These are phyloP conservation scores for Plasmodium gallinaceum DNA, from an alignment of 169 alveolate genomes.

Conservation along the genomic window DNA sequence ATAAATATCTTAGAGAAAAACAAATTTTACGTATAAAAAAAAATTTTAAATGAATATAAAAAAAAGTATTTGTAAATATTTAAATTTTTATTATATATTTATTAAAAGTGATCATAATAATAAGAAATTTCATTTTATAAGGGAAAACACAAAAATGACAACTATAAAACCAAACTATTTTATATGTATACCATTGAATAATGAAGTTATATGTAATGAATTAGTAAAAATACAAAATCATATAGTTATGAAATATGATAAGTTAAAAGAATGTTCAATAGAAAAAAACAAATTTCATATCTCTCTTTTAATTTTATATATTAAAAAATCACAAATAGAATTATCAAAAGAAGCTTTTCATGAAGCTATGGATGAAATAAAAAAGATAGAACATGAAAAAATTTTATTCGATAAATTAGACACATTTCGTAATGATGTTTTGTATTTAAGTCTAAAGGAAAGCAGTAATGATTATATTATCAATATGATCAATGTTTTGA, in stretches of 20 bases:
- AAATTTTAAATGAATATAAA: constrained; percentile 5
- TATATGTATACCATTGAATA: constrained; percentile 45
- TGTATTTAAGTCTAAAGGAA: constrained; percentile 44
- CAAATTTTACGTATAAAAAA: not conserved
- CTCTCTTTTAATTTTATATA: constrained; percentile 53
- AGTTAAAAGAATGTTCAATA: constrained; percentile 47
- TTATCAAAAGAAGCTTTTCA: constrained; percentile 51
- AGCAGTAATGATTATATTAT: constrained; percentile 24
- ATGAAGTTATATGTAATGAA: constrained; percentile 24
- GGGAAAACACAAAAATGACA: constrained; percentile 27
- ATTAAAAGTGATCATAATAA: constrained; percentile 2
- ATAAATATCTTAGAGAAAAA: too few relatives aligned
- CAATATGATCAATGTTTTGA: constrained; percentile 1
- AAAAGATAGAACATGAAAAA: constrained; percentile 21
- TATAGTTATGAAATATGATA: constrained; percentile 31
- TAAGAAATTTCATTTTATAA: not conserved
- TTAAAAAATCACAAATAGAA: constrained; percentile 39
- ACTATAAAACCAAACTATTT: constrained; percentile 44
- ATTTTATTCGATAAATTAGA: constrained; percentile 30
- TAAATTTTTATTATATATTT: not conserved
- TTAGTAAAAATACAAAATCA: constrained; percentile 60
- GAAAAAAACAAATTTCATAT: constrained; percentile 69
- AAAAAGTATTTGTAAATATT: constrained; percentile 3
- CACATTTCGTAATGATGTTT: constrained; percentile 73
- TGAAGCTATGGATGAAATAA: constrained; percentile 45